Evolutionary conservation across 2,329 filamentous ascomycete species (phyloP).

Genomic region (Verticillium isaacii): DNA sequence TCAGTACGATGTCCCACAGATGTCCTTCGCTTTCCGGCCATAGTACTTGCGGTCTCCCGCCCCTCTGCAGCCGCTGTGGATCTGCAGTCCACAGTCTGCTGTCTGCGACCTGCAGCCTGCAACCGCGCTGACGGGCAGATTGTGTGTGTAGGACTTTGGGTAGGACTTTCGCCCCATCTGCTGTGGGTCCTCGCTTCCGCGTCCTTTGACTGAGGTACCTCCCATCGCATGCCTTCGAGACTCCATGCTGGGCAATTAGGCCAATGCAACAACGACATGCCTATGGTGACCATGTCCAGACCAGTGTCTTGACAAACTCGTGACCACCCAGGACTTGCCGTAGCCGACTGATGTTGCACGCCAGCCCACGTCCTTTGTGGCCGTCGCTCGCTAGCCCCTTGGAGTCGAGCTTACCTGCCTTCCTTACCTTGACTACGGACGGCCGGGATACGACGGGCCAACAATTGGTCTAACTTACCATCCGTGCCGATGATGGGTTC

Average conservation of each 20-base stretch:
- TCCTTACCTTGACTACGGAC: no score
- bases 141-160: not conserved
- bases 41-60: not conserved
- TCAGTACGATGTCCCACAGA: no score
- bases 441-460: not conserved
- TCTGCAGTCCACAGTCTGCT: not conserved
- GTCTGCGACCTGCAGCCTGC: not conserved
- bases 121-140: not conserved
- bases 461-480: not conserved
- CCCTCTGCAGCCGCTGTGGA: not conserved
- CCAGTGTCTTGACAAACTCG: no score
- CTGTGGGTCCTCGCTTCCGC: not conserved
- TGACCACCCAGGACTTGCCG: not conserved
- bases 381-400: no score
- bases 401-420: no score
- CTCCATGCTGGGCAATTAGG: not conserved
- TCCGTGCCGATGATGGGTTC: not conserved
- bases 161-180: not conserved
- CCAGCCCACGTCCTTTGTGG: not conserved
- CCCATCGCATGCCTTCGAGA: not conserved
- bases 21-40: conserved; percentile 1
- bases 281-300: no score
- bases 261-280: no score
- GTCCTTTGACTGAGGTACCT: not conserved
- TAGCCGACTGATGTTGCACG: not conserved